phyloP scores from a whole-genome alignment of 2,329 filamentous ascomycete genomes.

The Neonectria faginata region DNA sequence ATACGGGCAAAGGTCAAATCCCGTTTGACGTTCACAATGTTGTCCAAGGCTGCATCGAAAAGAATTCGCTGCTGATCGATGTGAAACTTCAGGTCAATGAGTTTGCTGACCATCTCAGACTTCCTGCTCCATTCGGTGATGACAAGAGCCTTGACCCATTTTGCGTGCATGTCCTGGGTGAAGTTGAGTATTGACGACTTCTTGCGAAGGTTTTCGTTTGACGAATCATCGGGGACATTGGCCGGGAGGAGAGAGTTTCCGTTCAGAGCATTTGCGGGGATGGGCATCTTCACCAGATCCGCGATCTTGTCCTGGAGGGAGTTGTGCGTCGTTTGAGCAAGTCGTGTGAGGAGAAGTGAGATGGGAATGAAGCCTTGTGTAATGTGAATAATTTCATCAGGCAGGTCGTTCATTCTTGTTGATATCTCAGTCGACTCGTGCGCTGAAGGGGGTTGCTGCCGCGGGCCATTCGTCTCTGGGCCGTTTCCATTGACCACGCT shows the following conservation, averaged over 20 bases:
- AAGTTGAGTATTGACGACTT: constrained; percentile 82
- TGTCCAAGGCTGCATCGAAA: constrained; percentile 71
- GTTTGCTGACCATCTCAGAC: constrained; percentile 80
- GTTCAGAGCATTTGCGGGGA: constrained; percentile 64
- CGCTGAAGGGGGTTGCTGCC: constrained; percentile 30
- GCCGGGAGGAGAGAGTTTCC: constrained; percentile 56
- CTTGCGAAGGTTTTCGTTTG: constrained; percentile 76
- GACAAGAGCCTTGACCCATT: constrained; percentile 93
- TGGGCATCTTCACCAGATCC: constrained; percentile 75
- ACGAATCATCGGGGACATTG: constrained; percentile 64
- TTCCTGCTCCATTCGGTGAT: constrained; percentile 91
- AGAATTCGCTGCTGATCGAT: constrained; percentile 71
- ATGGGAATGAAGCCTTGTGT: constrained; percentile 82
- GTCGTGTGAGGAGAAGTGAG: constrained; percentile 77
- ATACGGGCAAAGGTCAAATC: constrained; percentile 79
- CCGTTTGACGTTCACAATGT: constrained; percentile 78
- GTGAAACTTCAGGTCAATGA: constrained; percentile 88
- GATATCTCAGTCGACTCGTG: constrained; percentile 37
- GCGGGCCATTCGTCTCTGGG: constrained; percentile 33
- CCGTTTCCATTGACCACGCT: constrained; percentile 45
- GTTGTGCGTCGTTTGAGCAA: constrained; percentile 86
- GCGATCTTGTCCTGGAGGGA: constrained; percentile 77
- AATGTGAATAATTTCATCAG: constrained; percentile 76
- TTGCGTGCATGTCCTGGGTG: constrained; percentile 81
- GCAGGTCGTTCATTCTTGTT: constrained; percentile 67